Evolutionary conservation across 768 basidiomycete genomes (phyloP), one percentile per base, ranked within the genome.

Genomic region (Termitomyces sp.): DNA sequence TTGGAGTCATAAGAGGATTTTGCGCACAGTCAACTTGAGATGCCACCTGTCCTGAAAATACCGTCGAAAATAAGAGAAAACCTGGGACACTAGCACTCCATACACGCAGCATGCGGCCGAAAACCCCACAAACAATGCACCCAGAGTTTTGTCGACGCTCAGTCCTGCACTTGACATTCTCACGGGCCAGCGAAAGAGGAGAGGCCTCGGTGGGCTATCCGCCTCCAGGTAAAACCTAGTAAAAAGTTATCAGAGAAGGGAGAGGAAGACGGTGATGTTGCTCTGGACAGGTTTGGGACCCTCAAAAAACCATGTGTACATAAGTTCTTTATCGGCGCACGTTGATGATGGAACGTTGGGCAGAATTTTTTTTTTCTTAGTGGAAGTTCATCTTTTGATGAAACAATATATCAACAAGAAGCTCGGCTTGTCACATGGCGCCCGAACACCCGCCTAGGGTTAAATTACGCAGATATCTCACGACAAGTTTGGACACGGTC

Each of bases 81-180:
- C 69, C 66, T 86, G 85, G 17, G 80, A 70, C 44, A 76, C 62
- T 44, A 85, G 71, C 30, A 84, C 72, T 19, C 85, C 84, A 66
- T 79, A 84, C n/a, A 77, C 62, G 47, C 67, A 72, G 60, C 76
- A 79, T 5, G 86, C 79, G 40, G 75, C 67, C 1, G 78, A 75
- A 58, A 84, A 84, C 32, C 86, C 86, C 45, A 85, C 64, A 59
- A 85, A 78, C 43, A 80, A 68, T 17, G 85, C 84, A 35, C 86
- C 86, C 16, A 87, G 75, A 1, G 85, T 86, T 61, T 72, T 76
- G 54, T 76, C 67, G 52, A 79, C 65, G 52, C 60, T 69, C 54
- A 56, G 40, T 40, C 39, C 44, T 25, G 34, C 21, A 45, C 28
- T 34, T 42, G 60, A 55, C 59, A 60, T 60, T 45, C 52, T 53